Base-by-base conservation (phyloP, 2,329 filamentous ascomycete species). In the Monosporascus sp. region DNA sequence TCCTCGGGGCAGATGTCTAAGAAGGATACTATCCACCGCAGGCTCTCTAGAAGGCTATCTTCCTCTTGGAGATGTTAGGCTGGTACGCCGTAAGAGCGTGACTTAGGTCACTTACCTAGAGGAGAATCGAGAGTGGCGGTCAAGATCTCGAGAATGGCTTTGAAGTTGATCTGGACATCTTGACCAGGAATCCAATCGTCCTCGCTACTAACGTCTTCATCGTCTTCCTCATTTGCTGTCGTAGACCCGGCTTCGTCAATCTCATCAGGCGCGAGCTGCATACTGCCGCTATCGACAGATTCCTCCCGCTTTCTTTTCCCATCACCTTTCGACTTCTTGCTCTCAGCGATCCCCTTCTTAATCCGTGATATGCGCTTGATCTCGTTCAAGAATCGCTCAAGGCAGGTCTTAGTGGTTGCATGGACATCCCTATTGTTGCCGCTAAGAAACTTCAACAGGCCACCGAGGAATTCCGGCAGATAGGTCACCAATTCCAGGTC, bases 171-270 rank as follows among this genome's bases (percentile, higher is more conserved):
- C 55, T 95, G 88, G 7, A 97, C 91, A 69, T 99, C 94, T 71
- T 99, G 94, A 1, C 95, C 94, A 0, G 95, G 95, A 46, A 97
- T 87, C 91, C 93, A 99, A 66, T 97, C 94, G 56, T 92, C 92
- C 62, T 96, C 92, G 45, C 82, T 85, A 56, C 84, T 85, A 17
- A 78, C 73, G 31, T 81, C 81, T 36, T 80, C 80, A 2, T 81
- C 79, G 5, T 84, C 82, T 44, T 78, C 77, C n/a, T 77, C 76
- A 31, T 75, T 76, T 19, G 72, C 73, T 22, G 78, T 77, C 16
- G 81, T 80, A 9, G 83, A 83, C 48, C 76, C 81, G 26, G 85
- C 73, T 56, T 86, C 81, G 31, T 82, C 81, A 5, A 80, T 83
- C 55, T 85, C 80, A 44, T 87, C 85, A 11, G 77, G 74, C 17